These are phyloP conservation scores for Amanita rimosa DNA, from an alignment of 768 basidiomycete genomes.

Conservation along the genomic window DNA sequence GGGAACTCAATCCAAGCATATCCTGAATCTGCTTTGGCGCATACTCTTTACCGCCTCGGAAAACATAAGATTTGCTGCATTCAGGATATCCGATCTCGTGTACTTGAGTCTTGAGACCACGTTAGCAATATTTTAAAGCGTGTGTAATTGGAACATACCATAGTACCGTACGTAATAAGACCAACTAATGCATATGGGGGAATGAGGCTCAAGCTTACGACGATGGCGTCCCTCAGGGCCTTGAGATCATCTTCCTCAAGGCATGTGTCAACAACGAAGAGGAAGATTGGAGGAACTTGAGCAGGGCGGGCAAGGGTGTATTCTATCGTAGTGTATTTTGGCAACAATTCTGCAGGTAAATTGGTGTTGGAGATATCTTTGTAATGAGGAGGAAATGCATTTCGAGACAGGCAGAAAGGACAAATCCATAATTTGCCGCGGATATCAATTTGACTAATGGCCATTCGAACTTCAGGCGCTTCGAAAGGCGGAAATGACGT, in stretches of 20 bases:
- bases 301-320: conserved; percentile 93
- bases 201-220: conserved; percentile 85
- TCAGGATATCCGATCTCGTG: conserved; percentile 96
- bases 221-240: conserved; percentile 88
- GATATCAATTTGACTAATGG: conserved; percentile 88
- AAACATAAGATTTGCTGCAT: conserved; percentile 97
- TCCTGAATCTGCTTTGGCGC: conserved; percentile 94
- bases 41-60: conserved; percentile 97
- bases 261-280: conserved; percentile 96
- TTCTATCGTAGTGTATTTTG: conserved; percentile 99
- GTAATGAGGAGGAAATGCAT: conserved; percentile 97
- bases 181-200: conserved; percentile 94
- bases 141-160: conserved; percentile 42
- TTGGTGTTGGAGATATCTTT: conserved; percentile 97
- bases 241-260: conserved; percentile 93
- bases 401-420: conserved; percentile 94
- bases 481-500: conserved; percentile 15
- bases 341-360: conserved; percentile 89
- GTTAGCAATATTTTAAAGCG: neutral
- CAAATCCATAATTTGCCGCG: conserved; percentile 99
- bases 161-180: conserved; percentile 92
- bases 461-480: conserved; percentile 7
- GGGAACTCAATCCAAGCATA: conserved; percentile 84
- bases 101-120: conserved; percentile 71
- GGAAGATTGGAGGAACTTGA: conserved; percentile 90